phyloP scores from a whole-genome alignment of 2,329 filamentous ascomycete genomes.

The Moelleriella libera region DNA sequence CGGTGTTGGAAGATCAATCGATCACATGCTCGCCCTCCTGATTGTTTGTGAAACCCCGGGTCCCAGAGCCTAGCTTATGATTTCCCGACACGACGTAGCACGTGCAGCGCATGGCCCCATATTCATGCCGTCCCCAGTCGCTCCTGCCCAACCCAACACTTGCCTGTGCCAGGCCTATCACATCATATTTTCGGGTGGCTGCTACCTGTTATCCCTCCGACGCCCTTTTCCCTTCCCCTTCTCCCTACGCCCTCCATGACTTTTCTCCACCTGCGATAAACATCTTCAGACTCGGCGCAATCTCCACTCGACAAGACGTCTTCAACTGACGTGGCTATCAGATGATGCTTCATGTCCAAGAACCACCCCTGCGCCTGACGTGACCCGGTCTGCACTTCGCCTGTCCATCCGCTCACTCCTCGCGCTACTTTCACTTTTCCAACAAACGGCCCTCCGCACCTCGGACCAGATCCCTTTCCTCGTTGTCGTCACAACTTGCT shows the following conservation, averaged over 20 bases:
- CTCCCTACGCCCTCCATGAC: not conserved
- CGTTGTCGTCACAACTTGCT: slow-evolving; percentile 3
- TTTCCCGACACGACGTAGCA: slow-evolving; percentile 3
- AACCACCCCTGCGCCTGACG: not conserved
- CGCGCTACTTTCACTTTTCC: not conserved
- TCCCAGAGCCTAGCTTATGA: not conserved
- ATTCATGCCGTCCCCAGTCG: not conserved
- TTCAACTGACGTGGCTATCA: not conserved
- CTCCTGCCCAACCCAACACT: not conserved
- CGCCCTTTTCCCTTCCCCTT: not conserved
- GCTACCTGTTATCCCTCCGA: not conserved
- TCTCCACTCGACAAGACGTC: not conserved
- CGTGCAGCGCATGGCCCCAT: not conserved
- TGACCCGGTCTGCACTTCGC: not conserved
- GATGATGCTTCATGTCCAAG: not conserved
- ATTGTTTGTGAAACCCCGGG: not conserved
- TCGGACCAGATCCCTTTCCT: not conserved
- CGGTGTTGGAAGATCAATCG: not conserved
- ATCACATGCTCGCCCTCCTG: not conserved
- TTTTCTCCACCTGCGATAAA: not conserved
- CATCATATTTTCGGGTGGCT: not conserved
- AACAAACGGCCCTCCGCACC: not conserved
- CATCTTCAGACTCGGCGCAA: not conserved
- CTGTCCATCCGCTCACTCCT: not conserved
- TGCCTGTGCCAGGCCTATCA: not conserved